Percentiles rank a stretch among this genome's conserved stretches.
These are phyloP conservation scores for Sistotremastrum niveocremeum DNA, from an alignment of 768 basidiomycete species.

Conservation along the genomic window DNA sequence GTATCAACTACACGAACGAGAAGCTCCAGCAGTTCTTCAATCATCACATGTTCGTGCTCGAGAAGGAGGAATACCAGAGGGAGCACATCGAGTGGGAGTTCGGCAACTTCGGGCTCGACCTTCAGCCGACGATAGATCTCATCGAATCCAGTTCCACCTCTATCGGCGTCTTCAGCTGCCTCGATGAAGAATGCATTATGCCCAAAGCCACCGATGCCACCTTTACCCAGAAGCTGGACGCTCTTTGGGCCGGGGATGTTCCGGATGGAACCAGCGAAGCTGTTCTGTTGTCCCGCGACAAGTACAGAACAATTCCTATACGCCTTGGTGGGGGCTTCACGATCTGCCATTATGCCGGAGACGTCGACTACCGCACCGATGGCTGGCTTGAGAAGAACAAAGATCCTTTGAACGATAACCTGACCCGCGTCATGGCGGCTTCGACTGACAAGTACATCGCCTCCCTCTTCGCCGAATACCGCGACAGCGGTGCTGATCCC, in stretches of 20 bases:
- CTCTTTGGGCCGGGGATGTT: slow-evolving; percentile 51
- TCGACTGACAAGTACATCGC: slow-evolving; percentile 78
- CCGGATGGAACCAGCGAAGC: background rate
- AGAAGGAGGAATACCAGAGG: slow-evolving; percentile 95
- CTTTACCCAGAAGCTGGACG: slow-evolving; percentile 84
- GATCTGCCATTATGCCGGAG: slow-evolving; percentile 91
- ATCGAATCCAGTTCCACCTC: slow-evolving; percentile 67
- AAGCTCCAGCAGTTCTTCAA: slow-evolving; percentile 97
- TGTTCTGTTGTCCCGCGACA: slow-evolving; percentile 24
- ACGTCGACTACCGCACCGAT: slow-evolving; percentile 89
- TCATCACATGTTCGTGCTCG: slow-evolving; percentile 98
- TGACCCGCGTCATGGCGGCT: slow-evolving; percentile 73
- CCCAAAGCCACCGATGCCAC: slow-evolving; percentile 94
- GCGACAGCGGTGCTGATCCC: slow-evolving; percentile 26
- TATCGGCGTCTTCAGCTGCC: slow-evolving; percentile 82
- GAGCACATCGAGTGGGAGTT: slow-evolving; percentile 98
- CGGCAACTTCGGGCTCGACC: slow-evolving; percentile 92
- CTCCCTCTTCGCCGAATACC: slow-evolving; percentile 71
- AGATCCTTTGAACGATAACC: slow-evolving; percentile 93
- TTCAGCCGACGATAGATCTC: slow-evolving; percentile 96
- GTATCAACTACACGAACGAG: slow-evolving; percentile 99
- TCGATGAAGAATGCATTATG: slow-evolving; percentile 99
- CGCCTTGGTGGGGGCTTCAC: slow-evolving; percentile 92
- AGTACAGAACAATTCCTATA: slow-evolving; percentile 56
- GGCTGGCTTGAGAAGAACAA: slow-evolving; percentile 99